phyloP scores from a whole-genome alignment of 805 yeast species.

The Candida namnaoensis region DNA sequence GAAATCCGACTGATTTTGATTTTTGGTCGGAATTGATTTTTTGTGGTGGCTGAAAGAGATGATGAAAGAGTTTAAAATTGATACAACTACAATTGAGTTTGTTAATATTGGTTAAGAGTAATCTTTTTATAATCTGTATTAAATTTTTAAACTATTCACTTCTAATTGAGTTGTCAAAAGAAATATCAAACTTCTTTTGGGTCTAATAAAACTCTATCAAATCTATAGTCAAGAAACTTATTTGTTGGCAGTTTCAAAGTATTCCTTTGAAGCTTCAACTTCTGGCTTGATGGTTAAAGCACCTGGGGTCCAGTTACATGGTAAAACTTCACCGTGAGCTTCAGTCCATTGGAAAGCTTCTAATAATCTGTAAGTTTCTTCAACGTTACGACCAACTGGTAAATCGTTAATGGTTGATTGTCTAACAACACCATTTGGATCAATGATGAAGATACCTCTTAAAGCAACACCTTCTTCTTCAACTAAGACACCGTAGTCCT shows the following conservation, averaged over 20 bases:
- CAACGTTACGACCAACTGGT: slow-evolving; percentile 99
- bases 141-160: no score
- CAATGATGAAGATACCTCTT: slow-evolving; percentile 97
- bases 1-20: no score
- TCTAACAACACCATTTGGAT: slow-evolving; percentile 91
- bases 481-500: slow-evolving; percentile 94
- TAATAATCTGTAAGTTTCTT: slow-evolving; percentile 92
- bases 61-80: no score
- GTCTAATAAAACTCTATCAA: no score
- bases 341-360: slow-evolving; percentile 99
- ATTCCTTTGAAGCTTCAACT: slow-evolving; percentile 69
- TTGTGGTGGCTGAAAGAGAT: no score
- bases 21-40: no score
- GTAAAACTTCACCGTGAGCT: slow-evolving; percentile 98
- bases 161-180: no score
- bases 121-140: no score
- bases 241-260: slow-evolving; percentile 59
- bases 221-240: background rate
- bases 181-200: no score
- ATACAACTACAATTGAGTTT: no score
- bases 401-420: slow-evolving; percentile 97
- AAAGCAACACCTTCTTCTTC: slow-evolving; percentile 96
- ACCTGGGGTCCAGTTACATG: slow-evolving; percentile 99
- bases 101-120: no score
- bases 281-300: slow-evolving; percentile 85